Evolutionary conservation across 2,329 filamentous ascomycete genomes (phyloP), one percentile per base, ranked within the genome.

Genomic region (Fusarium chaquense): DNA sequence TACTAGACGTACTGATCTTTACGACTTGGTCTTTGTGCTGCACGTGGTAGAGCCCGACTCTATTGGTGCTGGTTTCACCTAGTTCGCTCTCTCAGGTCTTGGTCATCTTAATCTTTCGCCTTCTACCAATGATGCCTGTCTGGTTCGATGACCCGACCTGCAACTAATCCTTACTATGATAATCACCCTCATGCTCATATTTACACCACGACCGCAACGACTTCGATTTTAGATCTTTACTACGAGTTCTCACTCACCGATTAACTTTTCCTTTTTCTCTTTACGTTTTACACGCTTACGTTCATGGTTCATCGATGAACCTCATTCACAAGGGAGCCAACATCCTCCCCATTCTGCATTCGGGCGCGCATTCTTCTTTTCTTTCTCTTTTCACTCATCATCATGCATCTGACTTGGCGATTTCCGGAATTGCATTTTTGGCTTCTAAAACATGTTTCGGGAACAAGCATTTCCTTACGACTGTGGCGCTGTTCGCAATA

Each of bases 1-100:
- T 91, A 89, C 77, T 91, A 80, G 84, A 71, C 67, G 53, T 50
- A 61, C 55, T 61, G 49, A 60, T 66, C 58, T 58, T 61, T 44
- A 50, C 65, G 55, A 66, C 71, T 70, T 60, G 72, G 71, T 72
- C 72, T 75, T 69, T 74, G 73, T 73, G 49, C 35, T 67, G 71
- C 73, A 73, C 55, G 67, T 70, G 71, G 59, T 68, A 62, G 62
- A 70, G 69, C 26, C 53, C 44, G 62, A 73, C 68, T 67, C 55
- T 62, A 62, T 52, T 51, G 61, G 70, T 76, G 75, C 75, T 74
- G 72, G 73, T 71, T 68, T 75, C 73, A 63, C 66, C 65, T 66
- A 55, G 70, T 72, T 66, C 59, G 52, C 66, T 73, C 70, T 35
- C 22, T 58, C 54, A 60, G 62, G 65, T 61, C 62, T 71, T 71